phyloP scores from a whole-genome alignment of 1,284 basidiomycete species.

The Fomes fomentarius region DNA sequence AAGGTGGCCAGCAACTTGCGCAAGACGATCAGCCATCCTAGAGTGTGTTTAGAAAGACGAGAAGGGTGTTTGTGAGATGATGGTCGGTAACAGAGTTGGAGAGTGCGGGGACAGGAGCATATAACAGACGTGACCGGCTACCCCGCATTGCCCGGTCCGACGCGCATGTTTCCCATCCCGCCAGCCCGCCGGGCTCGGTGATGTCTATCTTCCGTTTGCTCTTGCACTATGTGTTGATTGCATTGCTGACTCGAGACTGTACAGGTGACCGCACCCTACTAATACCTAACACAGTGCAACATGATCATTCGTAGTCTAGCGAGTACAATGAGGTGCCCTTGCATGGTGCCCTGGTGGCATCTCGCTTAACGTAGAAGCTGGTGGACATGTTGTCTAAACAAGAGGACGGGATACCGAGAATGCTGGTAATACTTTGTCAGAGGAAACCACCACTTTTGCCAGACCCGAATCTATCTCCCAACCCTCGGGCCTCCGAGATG shows the following conservation, averaged over 20 bases:
- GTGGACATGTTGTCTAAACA: too few relatives aligned
- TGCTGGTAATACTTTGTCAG: slow-evolving; percentile 23
- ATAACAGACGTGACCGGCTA: slow-evolving; percentile 18
- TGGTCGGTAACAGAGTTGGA: slow-evolving; percentile 5
- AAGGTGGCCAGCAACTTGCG: slow-evolving; percentile 73
- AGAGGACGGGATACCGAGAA: too few relatives aligned
- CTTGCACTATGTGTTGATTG: too few relatives aligned
- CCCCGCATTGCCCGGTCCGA: slow-evolving; percentile 23
- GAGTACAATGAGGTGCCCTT: too few relatives aligned
- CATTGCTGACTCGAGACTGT: too few relatives aligned
- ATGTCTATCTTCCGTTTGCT: slow-evolving; percentile 2
- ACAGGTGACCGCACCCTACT: too few relatives aligned
- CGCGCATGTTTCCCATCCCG: slow-evolving; percentile 19
- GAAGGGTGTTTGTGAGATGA: slow-evolving; percentile 6
- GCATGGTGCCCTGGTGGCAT: too few relatives aligned
- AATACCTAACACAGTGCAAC: too few relatives aligned
- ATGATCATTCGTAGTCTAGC: too few relatives aligned
- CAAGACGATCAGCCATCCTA: slow-evolving; percentile 65
- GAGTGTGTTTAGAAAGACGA: not conserved
- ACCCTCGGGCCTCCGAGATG: slow-evolving; percentile 76
- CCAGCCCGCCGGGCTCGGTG: not conserved
- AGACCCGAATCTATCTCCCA: slow-evolving; percentile 81
- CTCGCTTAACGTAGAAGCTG: too few relatives aligned
- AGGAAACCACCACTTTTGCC: slow-evolving; percentile 68
- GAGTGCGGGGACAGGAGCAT: slow-evolving; percentile 2